Evolutionary conservation across 1,284 basidiomycete species (phyloP).

Genomic region (Ustilago cynodontis): DNA sequence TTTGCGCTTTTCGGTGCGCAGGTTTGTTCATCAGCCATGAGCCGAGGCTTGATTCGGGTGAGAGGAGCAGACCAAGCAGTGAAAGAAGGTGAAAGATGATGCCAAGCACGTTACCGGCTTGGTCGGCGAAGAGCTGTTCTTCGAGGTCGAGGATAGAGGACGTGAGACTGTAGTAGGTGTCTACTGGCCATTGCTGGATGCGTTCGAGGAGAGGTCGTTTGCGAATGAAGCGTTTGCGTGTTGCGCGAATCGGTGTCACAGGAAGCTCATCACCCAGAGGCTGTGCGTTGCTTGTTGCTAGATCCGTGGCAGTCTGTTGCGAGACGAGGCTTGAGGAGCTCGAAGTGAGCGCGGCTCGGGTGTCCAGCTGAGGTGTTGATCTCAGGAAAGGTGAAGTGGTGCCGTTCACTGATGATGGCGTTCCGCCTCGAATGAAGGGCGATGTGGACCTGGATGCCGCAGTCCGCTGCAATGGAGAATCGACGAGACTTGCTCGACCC

Average conservation of each 20-base stretch:
- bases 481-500: slow-evolving; percentile 29
- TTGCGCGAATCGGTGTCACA: not conserved
- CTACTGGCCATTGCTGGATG: slow-evolving; percentile 44
- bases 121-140: slow-evolving; percentile 44
- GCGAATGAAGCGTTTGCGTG: slow-evolving; percentile 39
- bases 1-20: slow-evolving; percentile 37
- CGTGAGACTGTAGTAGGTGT: slow-evolving; percentile 31
- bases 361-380: slow-evolving; percentile 12
- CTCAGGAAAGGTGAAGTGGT: slow-evolving; percentile 24
- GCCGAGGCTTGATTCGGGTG: slow-evolving; percentile 44
- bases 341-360: slow-evolving; percentile 1
- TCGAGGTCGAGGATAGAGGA: slow-evolving; percentile 40
- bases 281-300: not conserved
- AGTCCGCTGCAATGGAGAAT: slow-evolving; percentile 30
- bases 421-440: slow-evolving; percentile 18
- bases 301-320: not conserved
- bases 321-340: slow-evolving; percentile 7
- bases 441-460: slow-evolving; percentile 12
- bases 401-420: slow-evolving; percentile 23
- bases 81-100: slow-evolving; percentile 36
- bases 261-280: slow-evolving; percentile 1
- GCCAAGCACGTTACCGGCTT: slow-evolving; percentile 49
- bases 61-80: slow-evolving; percentile 42
- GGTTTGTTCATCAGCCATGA: slow-evolving; percentile 49
- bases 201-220: slow-evolving; percentile 34